These are phyloP conservation scores for Pleomassaria siparia DNA, from an alignment of 2,329 filamentous ascomycete genomes.

Conservation along the genomic window DNA sequence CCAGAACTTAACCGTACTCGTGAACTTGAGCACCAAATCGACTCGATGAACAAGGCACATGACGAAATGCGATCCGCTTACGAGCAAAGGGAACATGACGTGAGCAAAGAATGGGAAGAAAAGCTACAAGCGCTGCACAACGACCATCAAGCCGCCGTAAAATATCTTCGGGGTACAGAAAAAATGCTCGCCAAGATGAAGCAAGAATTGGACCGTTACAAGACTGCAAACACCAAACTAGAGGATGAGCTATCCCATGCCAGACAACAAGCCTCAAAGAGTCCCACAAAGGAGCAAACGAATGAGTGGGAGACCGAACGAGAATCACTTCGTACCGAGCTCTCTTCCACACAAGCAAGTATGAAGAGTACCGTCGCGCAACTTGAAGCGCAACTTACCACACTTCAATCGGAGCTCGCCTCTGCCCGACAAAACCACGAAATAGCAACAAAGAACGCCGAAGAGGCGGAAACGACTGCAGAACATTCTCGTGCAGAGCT, in stretches of 20 bases:
- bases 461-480: constrained; percentile 57
- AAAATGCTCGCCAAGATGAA: constrained; percentile 99
- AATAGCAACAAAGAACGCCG: constrained; percentile 52
- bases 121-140: constrained; percentile 93
- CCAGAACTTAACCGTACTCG: constrained; percentile 78
- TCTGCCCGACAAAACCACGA: constrained; percentile 70
- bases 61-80: constrained; percentile 81
- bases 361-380: constrained; percentile 65
- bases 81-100: constrained; percentile 78
- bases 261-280: constrained; percentile 42
- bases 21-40: constrained; percentile 86
- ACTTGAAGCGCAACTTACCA: constrained; percentile 70
- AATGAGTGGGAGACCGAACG: constrained; percentile 77
- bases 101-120: constrained; percentile 87
- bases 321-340: constrained; percentile 64
- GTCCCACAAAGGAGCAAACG: constrained; percentile 48
- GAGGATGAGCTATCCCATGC: constrained; percentile 74
- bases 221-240: constrained; percentile 78
- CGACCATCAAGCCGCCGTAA: constrained; percentile 95
- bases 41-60: constrained; percentile 73
- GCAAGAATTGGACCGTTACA: constrained; percentile 91
- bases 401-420: constrained; percentile 70
- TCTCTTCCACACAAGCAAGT: constrained; percentile 69
- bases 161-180: constrained; percentile 97
- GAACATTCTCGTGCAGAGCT: constrained; percentile 67